Evolutionary conservation across 2,329 filamentous ascomycete species (phyloP), one percentile per base, ranked within the genome.

Genomic region (Dactylella cylindrospora): DNA sequence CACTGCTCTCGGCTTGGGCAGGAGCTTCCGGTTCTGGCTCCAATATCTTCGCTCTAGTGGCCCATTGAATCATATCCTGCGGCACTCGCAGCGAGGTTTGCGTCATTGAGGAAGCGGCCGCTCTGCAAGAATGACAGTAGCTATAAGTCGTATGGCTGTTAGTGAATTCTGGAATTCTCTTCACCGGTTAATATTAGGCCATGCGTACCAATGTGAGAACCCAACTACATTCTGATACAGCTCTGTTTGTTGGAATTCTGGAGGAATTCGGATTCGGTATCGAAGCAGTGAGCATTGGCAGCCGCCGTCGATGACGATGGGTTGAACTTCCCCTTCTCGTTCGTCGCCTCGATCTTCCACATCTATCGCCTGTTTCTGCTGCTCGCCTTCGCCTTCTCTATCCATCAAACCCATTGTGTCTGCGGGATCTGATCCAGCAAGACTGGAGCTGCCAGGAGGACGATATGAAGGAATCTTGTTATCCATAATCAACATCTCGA

Each of bases 1-100:
- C 23, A 15, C 41, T 33, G 15, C 33, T 43, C n/a, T 45, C 39
- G 22, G 43, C 20, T 3, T 12, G 23, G 4, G 35, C 23, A 10
- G 49, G 31, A 15, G 25, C 50, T 15, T 52, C 43, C 1, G 57
- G 38, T 23, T 40, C 35, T 3, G 43, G 29, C 15, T 54, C 43
- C 9, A 44, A 31, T 12, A 40, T 5, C 20, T 50, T 62, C 9
- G 49, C 57, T 25, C 36, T 46, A 2, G 57, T 32, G 5, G 23
- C 44, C 57, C 57, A 54, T 49, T 53, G 15, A 20, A 62, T 38
- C 57, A 62, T 62, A 13, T 54, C 49, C n/a, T 44, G 57, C 12
- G 57, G 49, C 9, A 62, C 15, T 17, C 54, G 53, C 1, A 62
- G 35, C n/a, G 43, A 49, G 5, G 57, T 62, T 39, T 38, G 41